A percentile compares a stretch with the other conserved stretches of the same genome.
phyloP scores from a whole-genome alignment of 2,329 filamentous ascomycete genomes.

The Ciborinia camelliae region DNA sequence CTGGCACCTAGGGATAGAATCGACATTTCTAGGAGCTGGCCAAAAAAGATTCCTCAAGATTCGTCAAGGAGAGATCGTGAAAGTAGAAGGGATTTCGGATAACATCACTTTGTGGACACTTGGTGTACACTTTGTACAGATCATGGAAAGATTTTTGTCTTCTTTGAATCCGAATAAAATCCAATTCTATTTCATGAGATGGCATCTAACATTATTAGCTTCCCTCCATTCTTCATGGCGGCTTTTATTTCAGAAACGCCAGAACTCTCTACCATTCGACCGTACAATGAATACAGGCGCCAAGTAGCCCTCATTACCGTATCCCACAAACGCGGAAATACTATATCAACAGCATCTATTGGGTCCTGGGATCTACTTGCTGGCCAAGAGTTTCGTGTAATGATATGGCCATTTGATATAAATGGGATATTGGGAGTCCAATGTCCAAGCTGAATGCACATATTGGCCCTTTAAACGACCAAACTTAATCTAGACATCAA shows the following conservation, averaged over 20 bases:
- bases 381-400: neutral
- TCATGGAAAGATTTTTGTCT: neutral
- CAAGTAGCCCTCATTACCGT: neutral
- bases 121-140: neutral
- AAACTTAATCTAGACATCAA: neutral
- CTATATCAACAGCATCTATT: neutral
- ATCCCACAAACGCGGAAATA: neutral
- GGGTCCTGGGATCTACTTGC: neutral
- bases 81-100: neutral
- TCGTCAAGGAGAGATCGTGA: constrained; percentile 7
- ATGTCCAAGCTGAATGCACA: neutral
- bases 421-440: too few species aligned
- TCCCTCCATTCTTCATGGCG: neutral
- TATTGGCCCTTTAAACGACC: neutral
- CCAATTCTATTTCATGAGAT: neutral
- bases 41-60: constrained; percentile 56
- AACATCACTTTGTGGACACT: neutral
- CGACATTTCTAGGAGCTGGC: constrained; percentile 89
- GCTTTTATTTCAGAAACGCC: neutral
- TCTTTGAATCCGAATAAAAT: neutral
- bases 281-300: neutral
- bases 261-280: neutral
- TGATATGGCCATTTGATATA: neutral
- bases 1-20: constrained; percentile 81
- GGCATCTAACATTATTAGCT: neutral